Percentiles rank a stretch among this genome's conserved stretches.
phyloP scores from a whole-genome alignment of 2,329 filamentous ascomycete species.

The Beauveria varroae region DNA sequence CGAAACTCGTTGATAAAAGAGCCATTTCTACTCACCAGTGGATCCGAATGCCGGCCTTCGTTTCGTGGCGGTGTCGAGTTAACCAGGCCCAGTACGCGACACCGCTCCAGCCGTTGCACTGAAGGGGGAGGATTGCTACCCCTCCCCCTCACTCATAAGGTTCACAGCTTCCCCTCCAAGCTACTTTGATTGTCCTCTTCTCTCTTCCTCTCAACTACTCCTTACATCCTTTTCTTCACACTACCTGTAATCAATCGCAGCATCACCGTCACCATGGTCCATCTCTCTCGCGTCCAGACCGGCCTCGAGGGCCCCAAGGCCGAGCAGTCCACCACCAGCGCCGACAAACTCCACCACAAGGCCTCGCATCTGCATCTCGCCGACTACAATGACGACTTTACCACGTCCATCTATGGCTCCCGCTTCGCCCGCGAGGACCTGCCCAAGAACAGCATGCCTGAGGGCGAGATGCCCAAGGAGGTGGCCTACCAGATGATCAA shows the following conservation, averaged over 20 bases:
- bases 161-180: background rate
- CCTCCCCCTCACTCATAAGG: background rate
- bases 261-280: constrained; percentile 2
- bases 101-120: no score
- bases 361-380: constrained; percentile 38
- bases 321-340: background rate
- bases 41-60: background rate
- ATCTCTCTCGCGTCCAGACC: constrained; percentile 9
- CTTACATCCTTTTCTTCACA: background rate
- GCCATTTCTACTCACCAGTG: background rate
- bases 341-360: constrained; percentile 30
- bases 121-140: background rate
- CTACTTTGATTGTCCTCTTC: background rate
- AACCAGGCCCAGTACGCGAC: no score
- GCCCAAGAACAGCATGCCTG: constrained; percentile 79
- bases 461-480: constrained; percentile 81
- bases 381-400: constrained; percentile 51
- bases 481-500: constrained; percentile 97
- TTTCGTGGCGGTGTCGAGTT: constrained; percentile 2
- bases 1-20: background rate
- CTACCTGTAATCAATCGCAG: background rate
- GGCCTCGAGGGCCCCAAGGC: background rate
- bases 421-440: constrained; percentile 75
- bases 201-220: no score
- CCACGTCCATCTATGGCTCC: constrained; percentile 81